Evolutionary conservation across 2,329 filamentous ascomycete species (phyloP).

Genomic region (Cordyceps farinosa): DNA sequence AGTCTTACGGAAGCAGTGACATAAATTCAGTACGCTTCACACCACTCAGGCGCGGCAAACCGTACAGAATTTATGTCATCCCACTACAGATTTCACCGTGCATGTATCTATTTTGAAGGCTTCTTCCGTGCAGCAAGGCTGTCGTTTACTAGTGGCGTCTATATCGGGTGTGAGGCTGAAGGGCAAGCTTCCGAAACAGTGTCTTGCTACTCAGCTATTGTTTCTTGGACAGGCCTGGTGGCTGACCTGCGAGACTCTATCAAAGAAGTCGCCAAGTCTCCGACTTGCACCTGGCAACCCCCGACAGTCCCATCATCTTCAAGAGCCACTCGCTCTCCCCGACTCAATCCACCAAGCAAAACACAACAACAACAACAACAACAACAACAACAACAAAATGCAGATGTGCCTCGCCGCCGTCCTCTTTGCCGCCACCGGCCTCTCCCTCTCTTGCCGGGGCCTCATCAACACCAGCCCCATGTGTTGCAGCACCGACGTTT

Average conservation of each 20-base stretch:
- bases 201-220: background rate
- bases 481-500: background rate
- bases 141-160: background rate
- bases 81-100: no score
- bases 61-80: no score
- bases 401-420: background rate
- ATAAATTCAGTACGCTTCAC: no score
- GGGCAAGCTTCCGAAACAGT: background rate
- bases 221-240: background rate
- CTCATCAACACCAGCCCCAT: no score
- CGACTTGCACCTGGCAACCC: background rate
- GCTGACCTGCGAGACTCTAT: background rate
- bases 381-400: background rate
- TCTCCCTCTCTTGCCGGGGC: no score
- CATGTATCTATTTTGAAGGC: no score
- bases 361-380: no score
- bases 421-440: conserved; percentile 1
- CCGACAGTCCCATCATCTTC: background rate
- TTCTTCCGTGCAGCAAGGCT: background rate
- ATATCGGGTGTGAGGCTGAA: background rate
- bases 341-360: background rate
- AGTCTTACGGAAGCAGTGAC: no score
- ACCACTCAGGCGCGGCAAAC: no score
- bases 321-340: background rate
- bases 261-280: background rate